phyloP scores from a whole-genome alignment of 257 asterid genomes.

The Datura wrightii region DNA sequence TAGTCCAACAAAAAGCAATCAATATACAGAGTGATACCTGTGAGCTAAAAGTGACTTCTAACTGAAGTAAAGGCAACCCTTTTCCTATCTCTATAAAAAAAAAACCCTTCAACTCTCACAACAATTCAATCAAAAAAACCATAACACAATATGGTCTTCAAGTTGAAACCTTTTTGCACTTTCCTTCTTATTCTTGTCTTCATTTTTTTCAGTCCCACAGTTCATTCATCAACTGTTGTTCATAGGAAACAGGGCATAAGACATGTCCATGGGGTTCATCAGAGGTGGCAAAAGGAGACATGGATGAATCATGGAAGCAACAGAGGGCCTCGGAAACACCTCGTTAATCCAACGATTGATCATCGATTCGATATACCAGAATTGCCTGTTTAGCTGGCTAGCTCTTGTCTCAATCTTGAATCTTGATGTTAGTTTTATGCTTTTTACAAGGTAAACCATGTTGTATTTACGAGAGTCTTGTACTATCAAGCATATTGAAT shows the following conservation, averaged over 20 bases:
- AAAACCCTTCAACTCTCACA: slow-evolving; percentile 31
- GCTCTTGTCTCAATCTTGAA: slow-evolving; percentile 27
- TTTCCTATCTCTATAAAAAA: slow-evolving; percentile 39
- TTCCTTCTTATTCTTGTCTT: slow-evolving; percentile 48
- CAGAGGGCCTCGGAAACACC: slow-evolving; percentile 54
- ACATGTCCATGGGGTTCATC: slow-evolving; percentile 8
- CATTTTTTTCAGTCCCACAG: slow-evolving; percentile 35
- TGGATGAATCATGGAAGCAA: slow-evolving; percentile 72
- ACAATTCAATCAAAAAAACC: slow-evolving; percentile 17
- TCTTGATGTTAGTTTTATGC: slow-evolving; percentile 27
- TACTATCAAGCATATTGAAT: neutral
- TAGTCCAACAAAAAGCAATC: slow-evolving; percentile 32
- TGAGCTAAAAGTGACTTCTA: slow-evolving; percentile 45
- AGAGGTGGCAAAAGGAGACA: slow-evolving; percentile 50
- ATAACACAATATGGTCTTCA: slow-evolving; percentile 40
- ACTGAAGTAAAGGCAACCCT: slow-evolving; percentile 52
- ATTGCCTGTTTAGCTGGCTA: slow-evolving; percentile 44
- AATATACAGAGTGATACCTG: slow-evolving; percentile 32
- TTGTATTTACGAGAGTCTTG: neutral
- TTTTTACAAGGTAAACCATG: neutral
- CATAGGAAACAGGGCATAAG: slow-evolving; percentile 32
- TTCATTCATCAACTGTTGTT: slow-evolving; percentile 30
- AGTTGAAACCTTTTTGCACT: slow-evolving; percentile 39
- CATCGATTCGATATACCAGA: slow-evolving; percentile 45
- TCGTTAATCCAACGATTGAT: slow-evolving; percentile 48